phyloP scores from a whole-genome alignment of 257 asterid genomes.

The Fraxinus excelsior region DNA sequence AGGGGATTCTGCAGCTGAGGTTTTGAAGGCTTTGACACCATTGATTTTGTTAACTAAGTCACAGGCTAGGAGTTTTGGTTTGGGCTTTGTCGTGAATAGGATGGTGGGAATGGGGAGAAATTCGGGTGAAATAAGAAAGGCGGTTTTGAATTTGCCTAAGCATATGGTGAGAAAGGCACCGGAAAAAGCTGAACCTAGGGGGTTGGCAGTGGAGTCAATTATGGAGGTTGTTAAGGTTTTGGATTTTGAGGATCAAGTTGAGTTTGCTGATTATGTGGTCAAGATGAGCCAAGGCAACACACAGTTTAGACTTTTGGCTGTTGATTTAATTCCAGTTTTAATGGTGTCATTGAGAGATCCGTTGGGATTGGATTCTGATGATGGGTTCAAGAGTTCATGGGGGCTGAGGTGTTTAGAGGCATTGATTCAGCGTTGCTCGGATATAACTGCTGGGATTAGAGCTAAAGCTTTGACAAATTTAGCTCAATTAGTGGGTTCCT shows the following conservation, averaged over 20 bases:
- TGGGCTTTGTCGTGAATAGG: conserved; percentile 63
- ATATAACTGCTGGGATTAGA: conserved; percentile 67
- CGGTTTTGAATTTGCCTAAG: conserved; percentile 75
- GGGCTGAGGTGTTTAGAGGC: conserved; percentile 66
- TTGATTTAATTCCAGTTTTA: conserved; percentile 63
- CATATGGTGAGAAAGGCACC: conserved; percentile 77
- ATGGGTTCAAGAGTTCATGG: conserved; percentile 49
- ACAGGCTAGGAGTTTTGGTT: conserved; percentile 56
- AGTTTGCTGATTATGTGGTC: conserved; percentile 65
- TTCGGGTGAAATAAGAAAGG: conserved; percentile 53
- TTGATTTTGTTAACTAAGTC: conserved; percentile 58
- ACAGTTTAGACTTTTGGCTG: conserved; percentile 78
- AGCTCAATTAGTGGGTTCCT: conserved; percentile 62
- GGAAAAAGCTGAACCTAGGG: conserved; percentile 83
- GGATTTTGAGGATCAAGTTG: conserved; percentile 56
- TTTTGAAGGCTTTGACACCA: conserved; percentile 68
- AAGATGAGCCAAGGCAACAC: conserved; percentile 85
- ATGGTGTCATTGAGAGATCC: conserved; percentile 53
- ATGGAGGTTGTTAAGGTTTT: conserved; percentile 68
- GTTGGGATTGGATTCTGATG: conserved; percentile 46
- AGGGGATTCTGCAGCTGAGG: conserved; percentile 67
- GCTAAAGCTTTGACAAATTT: conserved; percentile 81
- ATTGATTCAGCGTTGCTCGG: conserved; percentile 80
- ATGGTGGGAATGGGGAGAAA: conserved; percentile 57
- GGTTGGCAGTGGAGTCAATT: conserved; percentile 77